Base-by-base conservation (phyloP, 352 stramenopile genomes). In the Blastocystis sp. region DNA sequence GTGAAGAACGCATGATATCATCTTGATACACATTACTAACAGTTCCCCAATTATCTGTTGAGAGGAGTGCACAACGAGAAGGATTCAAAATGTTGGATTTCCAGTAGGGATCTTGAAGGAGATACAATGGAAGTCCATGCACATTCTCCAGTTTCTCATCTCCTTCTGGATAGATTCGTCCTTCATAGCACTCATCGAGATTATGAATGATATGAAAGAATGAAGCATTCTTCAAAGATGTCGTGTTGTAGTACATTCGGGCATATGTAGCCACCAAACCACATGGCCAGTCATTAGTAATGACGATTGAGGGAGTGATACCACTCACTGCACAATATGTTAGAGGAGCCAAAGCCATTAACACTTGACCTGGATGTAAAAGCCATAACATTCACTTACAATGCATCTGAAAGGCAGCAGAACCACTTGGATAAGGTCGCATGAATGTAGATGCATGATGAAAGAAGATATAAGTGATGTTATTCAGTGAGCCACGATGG, bases 181-280 rank as follows among this genome's bases (percentile, higher is more conserved):
- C 88, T 49, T 89, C 88, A 54, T 89, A 89, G 19, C 46, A 75
- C 29, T 80, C 59, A 49, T 89, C 88, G 27, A 89, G 83, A 63
- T 89, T 89, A 63, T 89, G 88, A 24, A 80, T 35, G 9, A 89
- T 89, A 56, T 89, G 88, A 54, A 89, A 80, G 88, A 89, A 89
- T 6, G 75, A 58, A 0, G 88, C 78, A 52, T 24, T n/a, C 12
- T 29, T 21, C 16, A 89, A 58, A 9, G 54, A 58, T 11, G 54
- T 58, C 0, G 29, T 27, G 21, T 21, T 66, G 19, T 75, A 78
- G 61, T 39, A 77, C 59, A 74, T 80, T 14, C 86, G 88, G 7
- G 66, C 86, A 52, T 89, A 89, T 1, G 88, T 59, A 11, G 88
- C 58, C 2, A 89, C 67, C 16, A 89, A 61, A 43, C 67, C 88